Conservation (phyloP, 2,329 filamentous ascomycete species). For the Tolypocladium endophyticum region DNA sequence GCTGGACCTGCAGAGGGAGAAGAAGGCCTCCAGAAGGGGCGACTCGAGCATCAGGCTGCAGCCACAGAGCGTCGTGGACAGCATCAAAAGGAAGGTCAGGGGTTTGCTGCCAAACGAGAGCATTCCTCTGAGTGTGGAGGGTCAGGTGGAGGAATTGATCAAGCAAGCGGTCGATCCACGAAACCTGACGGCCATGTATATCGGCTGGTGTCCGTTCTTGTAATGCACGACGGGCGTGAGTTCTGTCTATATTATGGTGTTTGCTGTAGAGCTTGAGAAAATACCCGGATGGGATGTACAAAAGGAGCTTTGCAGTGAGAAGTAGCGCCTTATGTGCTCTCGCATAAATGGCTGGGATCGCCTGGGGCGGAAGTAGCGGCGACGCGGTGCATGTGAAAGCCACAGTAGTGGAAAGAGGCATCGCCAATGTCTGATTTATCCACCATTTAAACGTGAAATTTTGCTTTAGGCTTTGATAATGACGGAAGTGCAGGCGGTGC, state of each 20-base stretch:
- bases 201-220: constrained; percentile 70
- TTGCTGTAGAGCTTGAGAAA: background rate
- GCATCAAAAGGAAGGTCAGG: constrained; percentile 75
- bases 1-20: constrained; percentile 73
- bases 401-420: background rate
- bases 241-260: background rate
- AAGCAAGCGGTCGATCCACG: constrained; percentile 69
- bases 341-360: background rate
- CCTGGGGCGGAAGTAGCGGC: background rate
- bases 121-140: constrained; percentile 88
- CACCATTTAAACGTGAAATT: no score
- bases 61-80: constrained; percentile 72
- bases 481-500: background rate
- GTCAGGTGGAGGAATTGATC: constrained; percentile 94
- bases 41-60: constrained; percentile 39
- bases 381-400: background rate
- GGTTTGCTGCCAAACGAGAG: constrained; percentile 78
- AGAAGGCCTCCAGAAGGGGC: constrained; percentile 26
- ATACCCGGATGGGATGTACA: no score
- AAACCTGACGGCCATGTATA: constrained; percentile 90
- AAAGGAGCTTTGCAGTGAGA: background rate
- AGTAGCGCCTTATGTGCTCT: background rate
- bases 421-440: background rate
- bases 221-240: constrained; percentile 13
- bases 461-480: no score